These are phyloP conservation scores for Hygrophorus russula DNA, from an alignment of 768 basidiomycete genomes.

Conservation along the genomic window DNA sequence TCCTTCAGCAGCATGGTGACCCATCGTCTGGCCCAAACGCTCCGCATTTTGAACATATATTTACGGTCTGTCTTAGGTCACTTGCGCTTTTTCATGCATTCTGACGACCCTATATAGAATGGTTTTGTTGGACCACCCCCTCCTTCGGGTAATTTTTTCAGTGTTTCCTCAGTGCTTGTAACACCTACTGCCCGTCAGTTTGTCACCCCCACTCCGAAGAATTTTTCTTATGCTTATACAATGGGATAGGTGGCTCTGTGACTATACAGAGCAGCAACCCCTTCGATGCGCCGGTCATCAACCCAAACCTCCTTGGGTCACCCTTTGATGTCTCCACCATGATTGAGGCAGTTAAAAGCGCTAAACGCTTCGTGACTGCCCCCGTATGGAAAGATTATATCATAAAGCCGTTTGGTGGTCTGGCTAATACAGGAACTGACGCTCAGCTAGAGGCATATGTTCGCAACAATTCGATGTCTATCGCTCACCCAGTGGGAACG, in stretches of 20 bases:
- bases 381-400: slow-evolving; percentile 19
- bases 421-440: slow-evolving; percentile 17
- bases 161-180: slow-evolving; percentile 3
- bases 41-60: slow-evolving; percentile 23
- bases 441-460: slow-evolving; percentile 15
- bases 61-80: slow-evolving; percentile 16
- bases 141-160: slow-evolving; percentile 10
- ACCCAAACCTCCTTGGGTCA: slow-evolving; percentile 13
- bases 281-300: slow-evolving; percentile 16
- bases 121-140: slow-evolving; percentile 7
- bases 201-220: too few species aligned
- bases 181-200: slow-evolving; percentile 1
- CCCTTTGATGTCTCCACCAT: slow-evolving; percentile 17
- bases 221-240: too few species aligned
- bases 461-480: slow-evolving; percentile 10
- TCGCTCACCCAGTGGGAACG: slow-evolving; percentile 19
- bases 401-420: slow-evolving; percentile 9
- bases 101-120: not conserved
- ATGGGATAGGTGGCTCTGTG: slow-evolving; percentile 1
- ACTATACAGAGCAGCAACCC: slow-evolving; percentile 18
- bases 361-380: slow-evolving; percentile 15
- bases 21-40: slow-evolving; percentile 24
- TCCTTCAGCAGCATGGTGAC: slow-evolving; percentile 19
- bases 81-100: not conserved
- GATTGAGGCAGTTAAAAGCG: slow-evolving; percentile 16